Evolutionary conservation across 2,329 filamentous ascomycete species (phyloP), one percentile per base, ranked within the genome.

Genomic region (Aureobasidium sp.): DNA sequence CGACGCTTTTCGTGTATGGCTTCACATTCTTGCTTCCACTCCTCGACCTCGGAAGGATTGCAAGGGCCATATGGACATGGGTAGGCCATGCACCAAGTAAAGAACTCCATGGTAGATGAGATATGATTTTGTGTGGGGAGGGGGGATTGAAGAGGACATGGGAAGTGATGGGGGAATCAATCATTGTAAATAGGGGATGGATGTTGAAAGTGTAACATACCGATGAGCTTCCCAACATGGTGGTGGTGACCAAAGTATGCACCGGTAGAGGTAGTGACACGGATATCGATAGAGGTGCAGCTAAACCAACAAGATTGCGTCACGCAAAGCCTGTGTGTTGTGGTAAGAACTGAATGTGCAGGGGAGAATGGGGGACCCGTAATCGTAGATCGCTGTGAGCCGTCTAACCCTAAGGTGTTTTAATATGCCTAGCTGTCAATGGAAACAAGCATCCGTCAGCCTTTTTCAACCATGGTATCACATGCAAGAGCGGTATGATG

Each of bases 41-140:
- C 55, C 13, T 62, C 47, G 8, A 59, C 55, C 42, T 49, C 55
- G 15, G 32, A 36, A 59, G 47, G 53, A 21, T 25, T 55, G 30
- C 34, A 48, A 29, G 63, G 54, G 29, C 62, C 60, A 57, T 64
- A 64, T 27, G 63, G 63, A 32, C 63, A 64, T 15, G 60, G 59
- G 47, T 64, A 64, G 42, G 54, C 55, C 63, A 64, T 62, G 50
- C 63, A 64, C 21, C 34, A 53, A 27, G 13, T 41, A 41, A 64
- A 45, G 25, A 62, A 62, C 21, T 55, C 45, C 60, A 64, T 64
- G 10, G n/a, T 54, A 10, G 21, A 34, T 30, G 30, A 3, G 37
- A 8, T 61, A 21, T 29, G 27, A 15, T 29, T 13, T 37, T 32
- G 15, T 48, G 49, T 52, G 16, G 27, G 4, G 32, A 25, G n/a